Conservation (phyloP, 140 eudicot genomes). For the Stevia rebaudiana region DNA sequence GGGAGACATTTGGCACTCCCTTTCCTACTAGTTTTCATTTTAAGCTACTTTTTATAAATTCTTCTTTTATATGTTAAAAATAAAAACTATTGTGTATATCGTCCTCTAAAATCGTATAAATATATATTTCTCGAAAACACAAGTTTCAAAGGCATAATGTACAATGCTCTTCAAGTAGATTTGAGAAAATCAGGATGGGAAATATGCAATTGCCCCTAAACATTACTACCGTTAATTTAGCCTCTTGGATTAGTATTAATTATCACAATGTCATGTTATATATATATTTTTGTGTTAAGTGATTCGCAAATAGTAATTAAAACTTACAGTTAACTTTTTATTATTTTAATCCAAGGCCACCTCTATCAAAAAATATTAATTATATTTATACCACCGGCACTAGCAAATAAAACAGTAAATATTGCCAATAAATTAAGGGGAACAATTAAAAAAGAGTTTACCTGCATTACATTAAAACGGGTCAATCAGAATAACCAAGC, state of each 20-base stretch:
- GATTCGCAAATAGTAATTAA: no score
- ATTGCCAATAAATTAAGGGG: not conserved
- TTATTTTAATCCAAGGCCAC: not conserved
- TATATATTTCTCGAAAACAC: no score
- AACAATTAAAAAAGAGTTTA: not conserved
- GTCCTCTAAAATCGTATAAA: no score
- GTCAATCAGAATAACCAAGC: slow-evolving; percentile 66
- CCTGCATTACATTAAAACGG: slow-evolving; percentile 10
- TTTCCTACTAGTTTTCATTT: not conserved
- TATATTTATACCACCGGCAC: not conserved
- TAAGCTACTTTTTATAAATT: not conserved
- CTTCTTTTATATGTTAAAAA: not conserved
- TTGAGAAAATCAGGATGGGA: no score
- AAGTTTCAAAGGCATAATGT: no score
- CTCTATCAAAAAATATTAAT: not conserved
- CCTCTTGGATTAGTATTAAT: no score
- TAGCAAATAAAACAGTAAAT: not conserved
- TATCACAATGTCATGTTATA: no score
- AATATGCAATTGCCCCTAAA: no score
- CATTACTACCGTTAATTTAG: no score
- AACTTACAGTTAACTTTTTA: no score
- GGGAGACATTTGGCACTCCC: not conserved
- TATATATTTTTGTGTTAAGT: no score
- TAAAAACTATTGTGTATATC: not conserved
- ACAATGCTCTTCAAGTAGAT: no score